Evolutionary conservation across 306 rosid genomes (phyloP), one percentile per base, ranked within the genome.

Genomic region (Quercus robur): DNA sequence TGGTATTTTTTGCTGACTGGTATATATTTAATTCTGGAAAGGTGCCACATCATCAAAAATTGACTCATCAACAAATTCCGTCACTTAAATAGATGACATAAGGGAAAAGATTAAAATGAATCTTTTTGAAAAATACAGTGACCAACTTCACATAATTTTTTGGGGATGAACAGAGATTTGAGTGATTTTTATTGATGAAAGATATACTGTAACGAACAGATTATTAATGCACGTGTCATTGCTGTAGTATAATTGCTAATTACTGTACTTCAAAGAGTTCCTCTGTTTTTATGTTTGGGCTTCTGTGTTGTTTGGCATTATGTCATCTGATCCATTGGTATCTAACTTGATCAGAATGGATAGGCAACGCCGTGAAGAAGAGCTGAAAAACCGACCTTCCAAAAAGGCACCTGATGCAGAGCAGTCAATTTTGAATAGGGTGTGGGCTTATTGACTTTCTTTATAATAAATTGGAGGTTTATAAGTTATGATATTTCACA

Each of bases 321-420:
- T 76, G 70, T 57, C 62, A 33, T 74, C 64, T 77, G 54, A 67
- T 21, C 51, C 70, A 1, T 71, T 13, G 12, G 69, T 71, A 63
- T 78, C 23, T 66, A 74, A 80, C 79, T 61, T 82, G 64, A 62
- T 61, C 80, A 88, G 91, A 82, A 88, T 88, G 89, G 91, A 88
- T 81, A 88, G 91, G 80, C 91, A 88, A 78, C 89, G 89, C 44
- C 85, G 88, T 23, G 91, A 88, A 79, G 91, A 88, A 52, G 91
- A 88, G 82, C 78, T 79, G 64, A 88, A 88, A 86, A 84, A 81
- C 81, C 81, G 88, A 31, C 80, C 91, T 20, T 85, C 91, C 75
- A 88, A 82, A 69, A 88, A 75, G 80, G 71, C 80, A 74, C 38
- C 35, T 54, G 89, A 88, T 56, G 86, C 88, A 44, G 88, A 88